These are phyloP conservation scores for Trichoderma polysporum DNA, from an alignment of 2,329 filamentous ascomycete species.

Conservation along the genomic window DNA sequence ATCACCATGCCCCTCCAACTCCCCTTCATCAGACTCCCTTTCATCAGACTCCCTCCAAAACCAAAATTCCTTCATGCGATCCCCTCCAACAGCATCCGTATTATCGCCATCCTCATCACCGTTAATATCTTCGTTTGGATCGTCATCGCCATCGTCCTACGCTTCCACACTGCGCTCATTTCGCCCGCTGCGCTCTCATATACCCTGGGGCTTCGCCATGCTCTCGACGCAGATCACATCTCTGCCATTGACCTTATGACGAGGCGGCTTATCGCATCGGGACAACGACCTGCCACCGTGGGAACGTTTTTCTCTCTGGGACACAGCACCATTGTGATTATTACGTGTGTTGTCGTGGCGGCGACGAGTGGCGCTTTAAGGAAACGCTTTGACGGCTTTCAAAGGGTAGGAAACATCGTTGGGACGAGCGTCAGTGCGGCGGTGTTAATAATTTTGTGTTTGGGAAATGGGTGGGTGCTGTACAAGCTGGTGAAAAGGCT, in stretches of 20 bases:
- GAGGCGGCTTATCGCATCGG: conserved; percentile 78
- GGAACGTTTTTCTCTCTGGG: conserved; percentile 94
- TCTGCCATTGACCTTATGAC: conserved; percentile 93
- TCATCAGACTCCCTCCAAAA: conserved; percentile 26
- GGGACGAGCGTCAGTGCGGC: conserved; percentile 83
- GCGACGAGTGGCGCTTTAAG: conserved; percentile 84
- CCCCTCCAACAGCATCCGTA: conserved; percentile 41
- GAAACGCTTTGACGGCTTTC: conserved; percentile 76
- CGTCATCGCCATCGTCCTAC: conserved; percentile 52
- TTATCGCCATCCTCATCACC: conserved; percentile 51
- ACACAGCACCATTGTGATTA: conserved; percentile 87
- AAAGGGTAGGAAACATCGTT: conserved; percentile 79
- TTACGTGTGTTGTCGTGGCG: conserved; percentile 89
- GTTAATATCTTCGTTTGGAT: conserved; percentile 58
- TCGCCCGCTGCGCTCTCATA: conserved; percentile 83
- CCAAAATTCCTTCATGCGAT: conserved; percentile 35
- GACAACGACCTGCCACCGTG: conserved; percentile 84
- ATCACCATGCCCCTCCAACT: background rate
- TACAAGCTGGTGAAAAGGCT: conserved; percentile 73
- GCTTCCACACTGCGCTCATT: conserved; percentile 61
- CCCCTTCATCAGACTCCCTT: conserved; percentile 6
- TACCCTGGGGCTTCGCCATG: conserved; percentile 85
- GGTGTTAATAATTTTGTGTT: conserved; percentile 77
- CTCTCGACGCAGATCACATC: conserved; percentile 93
- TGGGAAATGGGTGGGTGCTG: conserved; percentile 84